Evolutionary conservation across 306 rosid species (phyloP).

Genomic region (Lathyrus aphaca): DNA sequence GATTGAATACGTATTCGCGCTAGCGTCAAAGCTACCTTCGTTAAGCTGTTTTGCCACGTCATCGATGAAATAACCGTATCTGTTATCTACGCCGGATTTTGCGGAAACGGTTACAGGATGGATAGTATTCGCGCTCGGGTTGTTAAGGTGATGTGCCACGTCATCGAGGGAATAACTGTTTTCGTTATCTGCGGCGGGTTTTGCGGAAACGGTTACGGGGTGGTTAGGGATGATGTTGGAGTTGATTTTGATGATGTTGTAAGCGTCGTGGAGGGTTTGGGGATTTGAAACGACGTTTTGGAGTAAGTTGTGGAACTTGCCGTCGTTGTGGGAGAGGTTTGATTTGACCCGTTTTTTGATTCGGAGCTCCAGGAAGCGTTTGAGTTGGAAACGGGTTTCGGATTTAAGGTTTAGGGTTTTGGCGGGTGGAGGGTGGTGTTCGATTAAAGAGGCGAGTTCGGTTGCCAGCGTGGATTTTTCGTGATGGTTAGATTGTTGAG

Average conservation of each 20-base stretch:
- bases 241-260: conserved; percentile 66
- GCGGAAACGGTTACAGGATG: conserved; percentile 33
- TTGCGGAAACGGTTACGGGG: conserved; percentile 29
- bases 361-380: conserved; percentile 61
- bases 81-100: neutral
- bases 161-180: conserved; percentile 43
- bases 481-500: too few species aligned
- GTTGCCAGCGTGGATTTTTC: conserved; percentile 49
- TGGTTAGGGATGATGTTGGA: conserved; percentile 37
- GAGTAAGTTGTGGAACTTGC: conserved; percentile 68
- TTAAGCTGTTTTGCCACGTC: conserved; percentile 58
- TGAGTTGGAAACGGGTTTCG: conserved; percentile 59
- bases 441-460: conserved; percentile 67
- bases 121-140: too few species aligned
- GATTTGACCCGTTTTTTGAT: conserved; percentile 81
- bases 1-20: conserved; percentile 56
- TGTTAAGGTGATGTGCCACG: conserved; percentile 54
- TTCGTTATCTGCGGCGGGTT: neutral
- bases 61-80: conserved; percentile 43
- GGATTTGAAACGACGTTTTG: conserved; percentile 66
- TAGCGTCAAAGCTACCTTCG: conserved; percentile 59
- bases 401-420: conserved; percentile 43
- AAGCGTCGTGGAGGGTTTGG: conserved; percentile 75
- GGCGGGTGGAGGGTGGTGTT: conserved; percentile 42
- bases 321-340: conserved; percentile 46